Evolutionary conservation across 305 asterid genomes (phyloP).

Genomic region (Fraxinus angustifolia): DNA sequence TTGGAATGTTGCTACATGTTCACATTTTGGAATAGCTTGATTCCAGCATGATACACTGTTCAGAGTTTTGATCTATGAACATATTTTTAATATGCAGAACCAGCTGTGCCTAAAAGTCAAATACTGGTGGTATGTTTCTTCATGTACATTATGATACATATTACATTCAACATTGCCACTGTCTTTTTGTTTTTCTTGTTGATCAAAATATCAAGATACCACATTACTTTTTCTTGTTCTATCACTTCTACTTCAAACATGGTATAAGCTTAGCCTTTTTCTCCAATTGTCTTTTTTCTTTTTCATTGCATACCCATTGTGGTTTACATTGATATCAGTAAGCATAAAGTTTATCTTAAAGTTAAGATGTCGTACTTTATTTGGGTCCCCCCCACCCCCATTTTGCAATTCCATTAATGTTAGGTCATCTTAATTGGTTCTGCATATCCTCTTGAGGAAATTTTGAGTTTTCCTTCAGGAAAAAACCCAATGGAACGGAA

Average conservation of each 20-base stretch:
- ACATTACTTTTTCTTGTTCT: background rate
- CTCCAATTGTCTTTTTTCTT: background rate
- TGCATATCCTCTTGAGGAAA: slow-evolving; percentile 4
- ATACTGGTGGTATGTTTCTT: slow-evolving; percentile 42
- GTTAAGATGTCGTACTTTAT: background rate
- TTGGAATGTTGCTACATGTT: slow-evolving; percentile 1
- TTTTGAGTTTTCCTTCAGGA: slow-evolving; percentile 39
- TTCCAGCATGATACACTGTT: slow-evolving; percentile 16
- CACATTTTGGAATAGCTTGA: slow-evolving; percentile 20
- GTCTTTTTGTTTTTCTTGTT: slow-evolving; percentile 5
- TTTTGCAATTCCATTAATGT: background rate
- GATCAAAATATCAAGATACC: background rate
- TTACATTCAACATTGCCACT: background rate
- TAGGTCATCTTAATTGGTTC: slow-evolving; percentile 19
- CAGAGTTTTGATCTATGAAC: slow-evolving; percentile 28
- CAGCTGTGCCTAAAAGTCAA: slow-evolving; percentile 36
- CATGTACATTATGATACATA: slow-evolving; percentile 12
- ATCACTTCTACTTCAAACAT: background rate
- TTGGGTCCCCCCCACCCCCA: background rate
- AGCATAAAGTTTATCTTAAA: background rate
- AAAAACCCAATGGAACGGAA: slow-evolving; percentile 74
- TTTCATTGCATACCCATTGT: background rate
- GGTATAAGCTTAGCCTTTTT: background rate
- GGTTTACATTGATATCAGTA: background rate
- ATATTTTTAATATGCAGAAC: slow-evolving; percentile 50